Conservation (phyloP, 345 rosid genomes). For the Melastoma malabathricum region DNA sequence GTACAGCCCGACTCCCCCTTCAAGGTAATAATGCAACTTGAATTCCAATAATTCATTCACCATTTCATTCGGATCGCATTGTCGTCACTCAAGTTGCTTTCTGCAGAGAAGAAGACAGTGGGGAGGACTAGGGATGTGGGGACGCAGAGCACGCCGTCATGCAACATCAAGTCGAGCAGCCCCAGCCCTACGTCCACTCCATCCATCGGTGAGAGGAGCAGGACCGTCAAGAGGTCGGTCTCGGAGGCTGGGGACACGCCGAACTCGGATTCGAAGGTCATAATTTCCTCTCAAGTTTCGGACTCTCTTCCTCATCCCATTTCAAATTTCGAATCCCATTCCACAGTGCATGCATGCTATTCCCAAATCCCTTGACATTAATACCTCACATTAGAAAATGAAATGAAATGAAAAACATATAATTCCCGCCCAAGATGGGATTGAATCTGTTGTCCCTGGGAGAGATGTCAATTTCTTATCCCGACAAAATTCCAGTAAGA, state of each 20-base stretch:
- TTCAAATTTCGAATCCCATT: too few species aligned
- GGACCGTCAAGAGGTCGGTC: conserved; percentile 28
- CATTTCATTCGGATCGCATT: neutral
- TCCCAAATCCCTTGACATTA: too few species aligned
- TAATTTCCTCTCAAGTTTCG: too few species aligned
- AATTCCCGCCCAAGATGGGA: too few species aligned
- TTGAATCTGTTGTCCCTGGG: too few species aligned
- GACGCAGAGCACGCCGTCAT: conserved; percentile 61
- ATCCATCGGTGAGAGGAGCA: conserved; percentile 36
- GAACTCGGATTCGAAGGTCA: conserved; percentile 13
- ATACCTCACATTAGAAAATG: too few species aligned
- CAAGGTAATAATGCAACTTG: conserved; percentile 14
- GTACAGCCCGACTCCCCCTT: conserved; percentile 15
- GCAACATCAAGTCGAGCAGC: conserved; percentile 16
- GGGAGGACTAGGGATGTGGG: conserved; percentile 64
- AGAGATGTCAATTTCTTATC: too few species aligned
- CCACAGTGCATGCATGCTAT: too few species aligned
- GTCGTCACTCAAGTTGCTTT: neutral
- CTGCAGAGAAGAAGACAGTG: conserved; percentile 37
- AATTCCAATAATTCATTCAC: neutral
- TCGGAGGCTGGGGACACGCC: conserved; percentile 40
- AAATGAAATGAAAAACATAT: too few species aligned
- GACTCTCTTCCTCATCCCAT: too few species aligned
- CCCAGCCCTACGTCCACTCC: conserved; percentile 77
- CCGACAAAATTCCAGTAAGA: too few species aligned